These are phyloP conservation scores for Candida gorgasii DNA, from an alignment of 805 yeast genomes.

Conservation along the genomic window DNA sequence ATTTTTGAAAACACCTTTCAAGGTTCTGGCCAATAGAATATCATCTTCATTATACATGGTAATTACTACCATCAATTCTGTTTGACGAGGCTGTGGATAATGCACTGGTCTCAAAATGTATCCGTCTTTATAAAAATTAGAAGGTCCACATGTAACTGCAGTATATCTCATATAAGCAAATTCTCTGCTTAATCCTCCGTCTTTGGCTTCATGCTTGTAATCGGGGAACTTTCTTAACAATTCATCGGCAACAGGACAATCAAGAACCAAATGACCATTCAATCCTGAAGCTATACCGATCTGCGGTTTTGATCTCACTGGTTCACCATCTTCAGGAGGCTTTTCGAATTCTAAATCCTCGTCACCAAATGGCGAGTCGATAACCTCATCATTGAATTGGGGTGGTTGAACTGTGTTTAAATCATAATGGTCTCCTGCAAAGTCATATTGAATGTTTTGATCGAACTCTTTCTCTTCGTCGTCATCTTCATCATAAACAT, in stretches of 20 bases:
- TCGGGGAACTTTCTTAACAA: conserved; percentile 43
- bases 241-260: conserved; percentile 49
- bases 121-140: conserved; percentile 56
- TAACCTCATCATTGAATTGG: conserved; percentile 9
- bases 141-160: conserved; percentile 72
- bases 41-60: conserved; percentile 73
- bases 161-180: conserved; percentile 61
- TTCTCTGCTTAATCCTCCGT: conserved; percentile 50
- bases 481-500: conserved; percentile 40
- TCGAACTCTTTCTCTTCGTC: conserved; percentile 44
- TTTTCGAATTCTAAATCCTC: conserved; percentile 23
- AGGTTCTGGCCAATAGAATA: conserved; percentile 57
- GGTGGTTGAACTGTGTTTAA: conserved; percentile 27
- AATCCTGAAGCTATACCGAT: conserved; percentile 37
- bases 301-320: conserved; percentile 32
- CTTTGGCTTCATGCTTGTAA: conserved; percentile 31
- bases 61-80: conserved; percentile 61
- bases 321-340: conserved; percentile 39
- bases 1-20: conserved; percentile 65
- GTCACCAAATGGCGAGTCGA: conserved; percentile 31
- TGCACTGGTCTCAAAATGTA: conserved; percentile 57
- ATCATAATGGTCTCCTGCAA: conserved; percentile 45
- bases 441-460: conserved; percentile 37
- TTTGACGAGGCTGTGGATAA: conserved; percentile 52
- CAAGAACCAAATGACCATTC: conserved; percentile 47